Evolutionary conservation across 208 protist species (phyloP), one percentile per base, ranked within the genome.

Genomic region (Leishmania martiniquensis): DNA sequence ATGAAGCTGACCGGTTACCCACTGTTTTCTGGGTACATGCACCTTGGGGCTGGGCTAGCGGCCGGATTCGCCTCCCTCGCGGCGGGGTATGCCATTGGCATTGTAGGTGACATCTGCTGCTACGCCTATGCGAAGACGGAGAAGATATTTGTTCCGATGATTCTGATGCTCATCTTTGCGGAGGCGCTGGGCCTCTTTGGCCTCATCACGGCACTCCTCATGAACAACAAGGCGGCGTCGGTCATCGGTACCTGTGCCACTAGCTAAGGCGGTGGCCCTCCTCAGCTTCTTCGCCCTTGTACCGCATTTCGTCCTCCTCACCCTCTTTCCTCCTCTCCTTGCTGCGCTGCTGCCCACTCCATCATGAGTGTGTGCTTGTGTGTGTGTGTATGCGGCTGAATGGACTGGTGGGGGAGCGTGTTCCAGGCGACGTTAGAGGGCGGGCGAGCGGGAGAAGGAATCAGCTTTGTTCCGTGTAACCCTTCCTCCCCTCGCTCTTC

Each of bases 141-240:
- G 68, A 98, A 95, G 77, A 95, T 99, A 32, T 99, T 99, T 88
- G 98, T 99, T 49, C 97, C 96, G 65, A 99, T 99, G 99, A 99
- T 99, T 92, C 93, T 99, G 49, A 99, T 99, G 92, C 98, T 99
- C 76, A 99, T 99, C 95, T 99, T 99, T 76, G 94, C 91, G 15
- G 99, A 99, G 90, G 99, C 99, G 65, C 95, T 99, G 29, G 99
- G 97, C 75, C 85, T 99, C 1, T 99, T 99, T 83, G 99, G 99
- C 67, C 92, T 99, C 54, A 99, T 99, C 82, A 98, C 99, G 49
- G 98, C 97, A 57, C 88, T 99, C 12, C 75, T 97, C 45, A 97
- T 97, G 93, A 97, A 92, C 78, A 91, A 93, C 72, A 89, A 88
- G 39, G 94, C 92, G 2, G 92, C 72, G 57, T 83, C 89, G 12